Evolutionary conservation across 176 grass and related monocot genomes (phyloP).

Genomic region (Coix lacrymajobi): DNA sequence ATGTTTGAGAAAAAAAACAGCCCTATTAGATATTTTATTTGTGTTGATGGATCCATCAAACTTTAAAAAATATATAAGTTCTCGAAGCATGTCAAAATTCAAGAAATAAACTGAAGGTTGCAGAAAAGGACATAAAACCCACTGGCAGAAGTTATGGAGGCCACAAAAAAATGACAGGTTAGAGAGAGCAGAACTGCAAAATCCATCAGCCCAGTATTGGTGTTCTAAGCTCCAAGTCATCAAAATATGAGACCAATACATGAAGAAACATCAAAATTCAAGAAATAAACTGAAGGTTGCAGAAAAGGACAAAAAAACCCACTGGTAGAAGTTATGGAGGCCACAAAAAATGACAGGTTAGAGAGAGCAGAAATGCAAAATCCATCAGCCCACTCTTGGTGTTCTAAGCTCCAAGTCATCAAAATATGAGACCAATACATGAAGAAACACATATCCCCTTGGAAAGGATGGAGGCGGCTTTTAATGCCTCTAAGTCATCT

Average conservation of each 20-base stretch:
- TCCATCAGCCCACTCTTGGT: neutral
- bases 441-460: neutral
- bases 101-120: neutral
- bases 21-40: neutral
- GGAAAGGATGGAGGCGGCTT: neutral
- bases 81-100: neutral
- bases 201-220: neutral
- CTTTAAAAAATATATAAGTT: neutral
- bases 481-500: neutral
- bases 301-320: neutral
- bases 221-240: conserved; percentile 26
- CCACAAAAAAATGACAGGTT: neutral
- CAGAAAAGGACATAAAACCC: neutral
- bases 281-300: neutral
- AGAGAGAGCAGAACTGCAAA: neutral
- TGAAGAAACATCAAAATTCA: conserved; percentile 2
- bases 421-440: conserved; percentile 13
- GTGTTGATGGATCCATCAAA: neutral
- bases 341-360: neutral
- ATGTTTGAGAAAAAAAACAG: neutral
- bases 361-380: neutral
- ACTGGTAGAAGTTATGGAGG: neutral
- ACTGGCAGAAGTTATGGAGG: neutral
- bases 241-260: conserved; percentile 14
- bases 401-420: conserved; percentile 23